Evolutionary conservation across 208 protist genomes (phyloP), one percentile per base, ranked within the genome.

Genomic region (Acanthamoeba castellanii): DNA sequence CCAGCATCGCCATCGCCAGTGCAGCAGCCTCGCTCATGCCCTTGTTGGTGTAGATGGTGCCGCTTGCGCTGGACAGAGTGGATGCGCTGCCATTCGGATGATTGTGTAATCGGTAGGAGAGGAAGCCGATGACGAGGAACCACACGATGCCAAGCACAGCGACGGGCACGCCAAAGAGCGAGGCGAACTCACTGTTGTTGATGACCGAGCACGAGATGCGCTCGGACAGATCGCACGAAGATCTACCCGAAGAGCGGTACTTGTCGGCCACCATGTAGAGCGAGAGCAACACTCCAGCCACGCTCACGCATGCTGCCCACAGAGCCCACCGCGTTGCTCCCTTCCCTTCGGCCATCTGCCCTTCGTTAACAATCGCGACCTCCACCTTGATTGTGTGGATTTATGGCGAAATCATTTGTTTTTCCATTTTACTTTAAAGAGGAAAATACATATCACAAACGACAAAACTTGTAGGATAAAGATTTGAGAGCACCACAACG

Each of bases 131-230:
- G 32, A 74, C 68, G 32, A 74, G 30, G 32, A 74, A 74, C 68
- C 68, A 74, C 18, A 74, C 68, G 11, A 74, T 42, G 27, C 68
- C 68, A 30, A 74, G 32, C 27, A 74, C 68, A 14, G 68, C 68
- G 2, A 74, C 68, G n/a, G 68, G 68, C 32, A 74, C 68, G 32
- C 68, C 68, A n/a, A 42, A 30, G n/a, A 74, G 68, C 20, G 68
- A 74, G 9, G 68, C 68, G 68, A 45, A 74, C n/a, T 74, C 68
- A 27, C 68, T 74, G 68, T 74, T 74, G 68, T 74, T 74, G 68
- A 74, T 74, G 25, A 74, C 68, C 3, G 68, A 74, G 16, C 68
- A 74, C 7, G 68, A 45, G 25, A 74, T 74, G 25, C 68, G 25
- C 32, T 74, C 68, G 14, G 68, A 74, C 8, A 74, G 9, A 16